Evolutionary conservation across 2,329 filamentous ascomycete species (phyloP), one percentile per base, ranked within the genome.

Genomic region (Blumeria hordei): DNA sequence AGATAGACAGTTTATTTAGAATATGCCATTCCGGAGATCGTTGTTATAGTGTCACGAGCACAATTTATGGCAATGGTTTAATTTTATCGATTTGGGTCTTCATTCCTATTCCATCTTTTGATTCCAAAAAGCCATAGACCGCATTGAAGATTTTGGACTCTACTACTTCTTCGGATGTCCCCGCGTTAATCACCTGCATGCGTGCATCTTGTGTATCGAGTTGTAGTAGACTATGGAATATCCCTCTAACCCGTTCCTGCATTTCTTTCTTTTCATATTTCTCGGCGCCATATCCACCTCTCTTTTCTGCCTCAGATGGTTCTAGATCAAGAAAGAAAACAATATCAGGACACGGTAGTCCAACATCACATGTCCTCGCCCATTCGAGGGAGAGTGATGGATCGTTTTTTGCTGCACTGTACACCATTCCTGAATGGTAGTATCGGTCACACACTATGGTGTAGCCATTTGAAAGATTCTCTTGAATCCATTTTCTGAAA

Each of bases 401-500:
- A 61, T 85, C 86, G 47, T 78, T 73, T 66, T 96, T 96, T 3
- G 92, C 90, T 0, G 87, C 86, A 28, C 82, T 87, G 70, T 96
- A 98, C 53, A 95, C 87, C 56, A 88, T 85, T 55, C 92, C 92
- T 18, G 85, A 92, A 71, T 94, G 90, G 66, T 93, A 94, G 70
- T 96, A 98, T 51, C 92, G 81, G 68, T 98, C 92, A 60, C 90
- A 81, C 41, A 98, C 72, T 35, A 98, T 74, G 0, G 79, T 92
- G 18, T 74, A 80, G 8, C 90, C 88, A 1, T 71, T 67, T 0
- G 71, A 69, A 6, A 95, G 67, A 6, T 76, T 70, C 0, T 68
- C 56, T 16, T 71, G 64, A 49, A 81, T 80, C 53, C 69, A 68
- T 60, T 72, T 69, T 1, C 75, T 78, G 57, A 11, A 7, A 35